Percentiles rank a stretch among this genome's conserved stretches.
Evolutionary conservation across 2,329 filamentous ascomycete genomes (phyloP).

Genomic region (Trichocomaceae sp.): DNA sequence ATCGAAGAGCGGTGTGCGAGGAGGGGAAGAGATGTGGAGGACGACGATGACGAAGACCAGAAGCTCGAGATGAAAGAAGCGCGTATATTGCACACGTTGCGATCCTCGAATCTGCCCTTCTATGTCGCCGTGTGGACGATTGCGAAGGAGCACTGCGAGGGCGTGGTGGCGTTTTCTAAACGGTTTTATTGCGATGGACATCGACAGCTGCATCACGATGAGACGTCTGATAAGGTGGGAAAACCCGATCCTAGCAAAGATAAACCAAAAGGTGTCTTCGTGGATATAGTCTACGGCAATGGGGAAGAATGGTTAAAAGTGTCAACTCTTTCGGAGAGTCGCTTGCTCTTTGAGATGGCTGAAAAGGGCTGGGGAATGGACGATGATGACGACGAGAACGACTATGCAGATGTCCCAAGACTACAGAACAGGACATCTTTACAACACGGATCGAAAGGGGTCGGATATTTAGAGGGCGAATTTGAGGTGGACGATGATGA

Average conservation of each 20-base stretch:
- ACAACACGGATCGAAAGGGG: constrained; percentile 18
- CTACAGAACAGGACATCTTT: constrained; percentile 17
- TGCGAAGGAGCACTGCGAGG: constrained; percentile 49
- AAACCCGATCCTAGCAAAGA: constrained; percentile 25
- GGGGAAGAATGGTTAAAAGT: constrained; percentile 64
- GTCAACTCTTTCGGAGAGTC: constrained; percentile 57
- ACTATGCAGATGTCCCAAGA: neutral
- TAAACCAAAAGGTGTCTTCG: constrained; percentile 48
- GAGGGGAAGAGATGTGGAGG: constrained; percentile 3
- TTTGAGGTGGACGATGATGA: constrained; percentile 31
- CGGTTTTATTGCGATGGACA: constrained; percentile 44
- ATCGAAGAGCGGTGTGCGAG: neutral
- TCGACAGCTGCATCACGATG: constrained; percentile 10
- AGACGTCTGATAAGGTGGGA: constrained; percentile 12
- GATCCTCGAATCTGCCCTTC: constrained; percentile 61
- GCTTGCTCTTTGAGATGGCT: constrained; percentile 61
- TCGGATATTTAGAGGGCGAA: constrained; percentile 33
- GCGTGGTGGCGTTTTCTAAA: constrained; percentile 53
- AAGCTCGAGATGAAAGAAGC: constrained; percentile 18
- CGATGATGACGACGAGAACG: constrained; percentile 38
- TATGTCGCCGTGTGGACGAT: constrained; percentile 58
- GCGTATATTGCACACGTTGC: constrained; percentile 49
- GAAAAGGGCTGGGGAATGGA: constrained; percentile 58
- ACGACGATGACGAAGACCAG: constrained; percentile 20
- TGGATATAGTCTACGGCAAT: constrained; percentile 59